Base-by-base conservation (phyloP, 495 filamentous ascomycete species). In the Hyaloscypha variabilis region DNA sequence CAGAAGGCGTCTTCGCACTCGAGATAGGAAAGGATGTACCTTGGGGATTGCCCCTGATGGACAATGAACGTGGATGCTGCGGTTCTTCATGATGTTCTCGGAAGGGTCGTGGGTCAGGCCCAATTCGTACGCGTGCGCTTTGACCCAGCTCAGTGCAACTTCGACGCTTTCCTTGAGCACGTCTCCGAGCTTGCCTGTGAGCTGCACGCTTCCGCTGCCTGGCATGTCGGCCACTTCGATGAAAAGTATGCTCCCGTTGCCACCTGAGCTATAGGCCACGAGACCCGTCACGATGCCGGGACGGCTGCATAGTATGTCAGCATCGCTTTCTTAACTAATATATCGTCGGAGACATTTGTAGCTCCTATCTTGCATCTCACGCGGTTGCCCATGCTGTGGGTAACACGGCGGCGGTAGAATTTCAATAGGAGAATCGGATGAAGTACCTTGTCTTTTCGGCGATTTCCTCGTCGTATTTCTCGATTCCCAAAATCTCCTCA, bases 151-250 rank as follows among this genome's bases (percentile, higher is more conserved):
- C 42, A 98, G 83, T 25, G 95, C 95, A 24, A 99, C 95, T 74
- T 98, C 94, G 49, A 97, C 96, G 67, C 89, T 93, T 77, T 99
- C 95, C 78, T 97, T 97, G 50, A 99, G 86, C 23, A 98, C 95
- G 74, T 97, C 93, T 63, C 95, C 96, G n/a, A 99, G 87, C 73
- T 97, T 99, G 55, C 95, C 95, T 19, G 95, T 99, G n/a, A 98
- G 86, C 78, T 97, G 94, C 54, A 99, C 90, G 54, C 90, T 89
- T 34, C 95, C 95, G 60, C 83, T 90, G 31, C 95, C 95, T 14
- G 95, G 95, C 94, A 98, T 97, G 73, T 97, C 93, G 31, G 94
- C 92, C 29, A 97, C 91, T 78, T 99, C 95, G 72, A 99, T 98
- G 81, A 99, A 99, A 57, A 99, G 81, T 72, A 99, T 99, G 72